Evolutionary conservation across 352 stramenopile species (phyloP), one percentile per base, ranked within the genome.

Genomic region (Pythium volutum): DNA sequence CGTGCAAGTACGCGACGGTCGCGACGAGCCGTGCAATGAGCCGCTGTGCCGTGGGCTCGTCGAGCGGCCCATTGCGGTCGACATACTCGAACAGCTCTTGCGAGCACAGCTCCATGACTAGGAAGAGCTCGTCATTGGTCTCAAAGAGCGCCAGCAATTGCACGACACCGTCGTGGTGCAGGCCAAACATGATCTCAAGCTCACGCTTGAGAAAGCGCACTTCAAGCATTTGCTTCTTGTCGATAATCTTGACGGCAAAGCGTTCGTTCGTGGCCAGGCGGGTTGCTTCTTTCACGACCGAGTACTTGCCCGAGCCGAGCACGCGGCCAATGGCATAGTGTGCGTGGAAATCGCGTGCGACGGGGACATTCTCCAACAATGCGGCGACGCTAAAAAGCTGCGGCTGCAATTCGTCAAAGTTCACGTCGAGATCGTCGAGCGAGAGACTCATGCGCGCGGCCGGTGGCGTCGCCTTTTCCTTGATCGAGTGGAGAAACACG

Each of bases 81-180:
- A 91, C 84, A 64, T 81, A 88, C 66, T 91, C 81, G 50, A 93
- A 95, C 20, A 95, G 74, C 63, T 93, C 84, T 46, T 87, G 77
- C 39, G 74, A 70, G 45, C 81, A 92, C n/a, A 86, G 68, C 55
- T 95, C 86, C 72, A 95, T 86, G 39, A 95, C 84, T 9, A 95
- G 27, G 61, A 83, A 95, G 20, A 95, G 61, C 55, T 86, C 72
- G 3, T 91, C 77, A 54, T 81, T 84, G 58, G 50, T 82, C 57
- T 93, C 79, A 47, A 86, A 95, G 18, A 95, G 70, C 70, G 84
- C 84, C n/a, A 91, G 41, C 25, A 95, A 72, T 16, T 86, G 80
- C 38, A 92, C 82, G 20, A 95, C 76, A 22, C 84, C 84, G 25
- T 89, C 78, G 62, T 95, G 84, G 18, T 73, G 70, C 25, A 95